A percentile compares a stretch with the other conserved stretches of the same genome.
phyloP scores from a whole-genome alignment of 345 rosid genomes.

The Erucastrum elatum region DNA sequence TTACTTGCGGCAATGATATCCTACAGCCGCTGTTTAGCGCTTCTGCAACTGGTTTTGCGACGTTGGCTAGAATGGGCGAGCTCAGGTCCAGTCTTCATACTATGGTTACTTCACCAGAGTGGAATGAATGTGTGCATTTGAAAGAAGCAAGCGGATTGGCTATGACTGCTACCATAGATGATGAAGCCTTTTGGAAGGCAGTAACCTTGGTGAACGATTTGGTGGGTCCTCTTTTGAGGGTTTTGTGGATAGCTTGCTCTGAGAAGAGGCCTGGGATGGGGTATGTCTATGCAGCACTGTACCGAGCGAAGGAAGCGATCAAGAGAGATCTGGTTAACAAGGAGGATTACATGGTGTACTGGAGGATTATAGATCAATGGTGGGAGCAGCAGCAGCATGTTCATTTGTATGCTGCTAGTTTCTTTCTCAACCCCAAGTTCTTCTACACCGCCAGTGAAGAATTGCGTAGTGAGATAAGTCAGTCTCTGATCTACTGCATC shows the following conservation, averaged over 20 bases:
- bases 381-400: constrained; percentile 66
- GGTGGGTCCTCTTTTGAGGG: constrained; percentile 60
- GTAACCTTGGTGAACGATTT: constrained; percentile 50
- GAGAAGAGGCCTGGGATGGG: constrained; percentile 85
- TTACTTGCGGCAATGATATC: constrained; percentile 68
- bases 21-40: constrained; percentile 55
- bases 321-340: constrained; percentile 66
- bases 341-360: constrained; percentile 68
- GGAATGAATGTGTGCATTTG: constrained; percentile 67
- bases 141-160: constrained; percentile 68
- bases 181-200: constrained; percentile 79
- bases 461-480: constrained; percentile 51
- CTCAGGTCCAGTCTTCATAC: constrained; percentile 61
- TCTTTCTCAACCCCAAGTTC: constrained; percentile 88
- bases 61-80: constrained; percentile 58
- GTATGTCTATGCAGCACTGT: constrained; percentile 74
- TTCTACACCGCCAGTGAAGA: constrained; percentile 68
- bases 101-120: constrained; percentile 83
- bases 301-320: constrained; percentile 74
- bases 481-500: constrained; percentile 49
- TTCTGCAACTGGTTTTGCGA: constrained; percentile 66
- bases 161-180: constrained; percentile 51
- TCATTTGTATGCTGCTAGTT: constrained; percentile 82
- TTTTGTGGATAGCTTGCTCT: constrained; percentile 52
- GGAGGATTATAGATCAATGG: constrained; percentile 77